A percentile compares a stretch with the other conserved stretches of the same genome.
Conservation (phyloP, 2,329 filamentous ascomycete species). For the Pleurostoma richardsiae region DNA sequence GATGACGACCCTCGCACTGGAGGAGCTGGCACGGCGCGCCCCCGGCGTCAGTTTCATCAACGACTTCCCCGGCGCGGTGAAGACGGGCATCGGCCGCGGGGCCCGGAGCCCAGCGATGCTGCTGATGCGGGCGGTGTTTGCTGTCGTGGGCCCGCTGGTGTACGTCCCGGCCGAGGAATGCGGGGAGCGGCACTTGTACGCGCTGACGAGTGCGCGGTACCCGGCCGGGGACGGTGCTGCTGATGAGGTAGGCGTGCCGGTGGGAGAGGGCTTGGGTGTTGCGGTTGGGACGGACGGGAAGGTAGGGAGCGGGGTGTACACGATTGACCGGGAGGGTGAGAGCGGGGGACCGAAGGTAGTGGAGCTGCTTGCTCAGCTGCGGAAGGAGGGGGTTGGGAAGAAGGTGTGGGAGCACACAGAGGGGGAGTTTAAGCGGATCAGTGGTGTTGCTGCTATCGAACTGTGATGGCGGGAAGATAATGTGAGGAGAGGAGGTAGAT, state of each 20-base stretch:
- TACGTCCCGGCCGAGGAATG: conserved; percentile 22
- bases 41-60: conserved; percentile 36
- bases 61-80: conserved; percentile 30
- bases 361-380: conserved; percentile 17
- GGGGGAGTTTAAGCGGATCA: conserved; percentile 26
- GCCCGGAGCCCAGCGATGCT: conserved; percentile 12
- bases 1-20: conserved; percentile 43
- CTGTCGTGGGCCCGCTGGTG: conserved; percentile 7
- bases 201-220: conserved; percentile 27
- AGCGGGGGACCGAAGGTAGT: conserved; percentile 16
- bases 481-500: no score
- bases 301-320: conserved; percentile 30
- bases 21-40: conserved; percentile 38
- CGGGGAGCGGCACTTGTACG: conserved; percentile 31
- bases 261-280: conserved; percentile 15
- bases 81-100: conserved; percentile 19
- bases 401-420: conserved; percentile 29
- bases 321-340: conserved; percentile 25
- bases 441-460: conserved; percentile 8
- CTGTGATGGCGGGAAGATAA: no score
- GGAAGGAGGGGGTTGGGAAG: conserved; percentile 19
- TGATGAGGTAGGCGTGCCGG: conserved; percentile 16
- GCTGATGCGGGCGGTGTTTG: conserved; percentile 10
- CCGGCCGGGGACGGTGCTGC: conserved; percentile 15
- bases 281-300: conserved; percentile 23